A percentile compares a stretch with the other conserved stretches of the same genome.
Conservation (phyloP, 306 rosid genomes). For the Cotoneaster glaucophyllus region DNA sequence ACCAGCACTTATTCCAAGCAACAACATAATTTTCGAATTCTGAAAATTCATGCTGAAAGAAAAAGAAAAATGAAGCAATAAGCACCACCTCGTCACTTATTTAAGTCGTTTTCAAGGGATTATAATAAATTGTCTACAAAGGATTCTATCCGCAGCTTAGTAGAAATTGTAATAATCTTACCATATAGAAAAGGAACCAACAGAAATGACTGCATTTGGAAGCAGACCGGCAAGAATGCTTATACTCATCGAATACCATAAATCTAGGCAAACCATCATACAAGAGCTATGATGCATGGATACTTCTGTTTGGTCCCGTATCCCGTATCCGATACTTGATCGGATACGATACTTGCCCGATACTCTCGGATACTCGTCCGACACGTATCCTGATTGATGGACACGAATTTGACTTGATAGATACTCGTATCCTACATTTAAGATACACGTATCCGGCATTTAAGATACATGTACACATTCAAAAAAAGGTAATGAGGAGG, state of each 20-base stretch:
- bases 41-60: conserved; percentile 15
- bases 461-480: too few species aligned
- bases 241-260: conserved; percentile 23
- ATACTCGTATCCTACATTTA: too few species aligned
- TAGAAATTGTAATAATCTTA: conserved; percentile 10
- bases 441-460: too few species aligned
- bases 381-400: too few species aligned
- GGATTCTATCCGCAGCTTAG: not conserved
- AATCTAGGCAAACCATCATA: conserved; percentile 56
- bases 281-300: too few species aligned
- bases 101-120: not conserved
- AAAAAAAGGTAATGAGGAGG: too few species aligned
- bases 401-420: too few species aligned
- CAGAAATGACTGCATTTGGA: conserved; percentile 31
- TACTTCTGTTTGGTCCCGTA: too few species aligned
- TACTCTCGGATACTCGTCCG: too few species aligned
- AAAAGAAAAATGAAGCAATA: not conserved
- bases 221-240: conserved; percentile 27
- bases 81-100: not conserved
- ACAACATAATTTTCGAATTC: conserved; percentile 6
- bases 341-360: too few species aligned
- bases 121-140: too few species aligned
- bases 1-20: conserved; percentile 7
- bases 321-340: too few species aligned
- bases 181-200: conserved; percentile 43